A percentile compares a stretch with the other conserved stretches of the same genome.
These are phyloP conservation scores for Xylaria palmicola DNA, from an alignment of 495 filamentous ascomycete species.

Conservation along the genomic window DNA sequence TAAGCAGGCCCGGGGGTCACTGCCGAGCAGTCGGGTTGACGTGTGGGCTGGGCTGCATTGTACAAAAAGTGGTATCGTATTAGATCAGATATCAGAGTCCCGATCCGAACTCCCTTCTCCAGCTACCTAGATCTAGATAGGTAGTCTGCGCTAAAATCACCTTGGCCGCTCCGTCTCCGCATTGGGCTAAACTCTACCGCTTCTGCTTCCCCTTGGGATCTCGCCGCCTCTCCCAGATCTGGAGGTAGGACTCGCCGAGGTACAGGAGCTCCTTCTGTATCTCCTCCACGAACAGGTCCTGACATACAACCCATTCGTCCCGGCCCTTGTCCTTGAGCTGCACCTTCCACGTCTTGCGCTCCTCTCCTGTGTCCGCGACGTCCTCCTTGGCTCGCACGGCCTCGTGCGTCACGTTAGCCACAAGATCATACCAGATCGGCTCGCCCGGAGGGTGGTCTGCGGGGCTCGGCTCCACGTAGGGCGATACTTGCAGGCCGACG, in stretches of 20 bases:
- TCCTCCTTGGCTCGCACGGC: constrained; percentile 67
- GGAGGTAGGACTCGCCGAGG: constrained; percentile 88
- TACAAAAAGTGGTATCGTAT: constrained; percentile 14
- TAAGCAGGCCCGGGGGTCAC: too few species aligned
- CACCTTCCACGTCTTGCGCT: constrained; percentile 73
- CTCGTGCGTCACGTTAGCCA: constrained; percentile 93
- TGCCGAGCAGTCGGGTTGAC: not conserved
- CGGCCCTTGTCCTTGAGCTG: constrained; percentile 61
- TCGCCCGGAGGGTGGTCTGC: constrained; percentile 62
- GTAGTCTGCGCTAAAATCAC: too few species aligned
- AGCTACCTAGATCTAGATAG: too few species aligned
- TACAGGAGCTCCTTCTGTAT: constrained; percentile 84
- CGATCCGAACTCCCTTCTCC: not conserved
- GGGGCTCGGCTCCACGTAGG: constrained; percentile 66
- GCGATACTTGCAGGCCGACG: constrained; percentile 74
- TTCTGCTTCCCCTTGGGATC: constrained; percentile 29
- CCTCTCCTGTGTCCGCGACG: constrained; percentile 18
- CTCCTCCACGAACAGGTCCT: constrained; percentile 90
- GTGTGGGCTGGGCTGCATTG: not conserved
- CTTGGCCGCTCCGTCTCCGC: not conserved
- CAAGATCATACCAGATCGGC: constrained; percentile 93
- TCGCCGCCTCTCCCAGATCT: constrained; percentile 88
- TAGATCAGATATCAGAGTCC: not conserved
- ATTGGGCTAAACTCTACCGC: constrained; percentile 14
- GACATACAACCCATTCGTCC: constrained; percentile 87